Evolutionary conservation across 2,329 filamentous ascomycete species (phyloP), one percentile per base, ranked within the genome.

Genomic region (Monilinia aucupariae): DNA sequence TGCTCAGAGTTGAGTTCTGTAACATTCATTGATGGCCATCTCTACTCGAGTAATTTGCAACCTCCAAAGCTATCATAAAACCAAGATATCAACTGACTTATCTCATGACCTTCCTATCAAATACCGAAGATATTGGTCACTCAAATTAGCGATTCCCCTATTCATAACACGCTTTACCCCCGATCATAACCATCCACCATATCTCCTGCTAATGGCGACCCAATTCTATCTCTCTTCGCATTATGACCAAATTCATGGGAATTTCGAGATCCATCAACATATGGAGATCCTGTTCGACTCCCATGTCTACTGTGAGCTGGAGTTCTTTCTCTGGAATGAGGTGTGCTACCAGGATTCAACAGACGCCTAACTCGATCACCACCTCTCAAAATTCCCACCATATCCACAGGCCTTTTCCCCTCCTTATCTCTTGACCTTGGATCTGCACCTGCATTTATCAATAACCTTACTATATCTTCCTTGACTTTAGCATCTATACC

Each of bases 401-500:
- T 60, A 25, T 69, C 62, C 2, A 37, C 61, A 1, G 67, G 47
- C 4, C 65, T 67, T 30, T 65, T 68, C 10, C 67, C 67, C 17
- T 64, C 59, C 5, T 45, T 45, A 54, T 68, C 65, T 59, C 56
- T 65, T 8, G 53, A 32, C 17, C 41, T 59, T 9, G 66, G 64
- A 61, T 68, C 60, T 17, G 66, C 67, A 4, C 67, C 67, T 27
- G 62, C 61, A n/a, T 66, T 30, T 39, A 69, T 51, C 47, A 69
- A 53, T 30, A 65, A n/a, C 51, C 53, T 64, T 32, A 69, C 59
- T 9, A 68, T 58, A 9, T 61, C 59, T 45, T 65, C 64, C 43
- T 68, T 69, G 13, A 59, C 58, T 20, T 52, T 61, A 1, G 37
- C 50, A 13, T 50, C 37, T 15, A 62, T 58, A 12, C 59, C 62